These are phyloP conservation scores for Pichia sp. DNA, from an alignment of 1,139 yeast species.

Conservation along the genomic window DNA sequence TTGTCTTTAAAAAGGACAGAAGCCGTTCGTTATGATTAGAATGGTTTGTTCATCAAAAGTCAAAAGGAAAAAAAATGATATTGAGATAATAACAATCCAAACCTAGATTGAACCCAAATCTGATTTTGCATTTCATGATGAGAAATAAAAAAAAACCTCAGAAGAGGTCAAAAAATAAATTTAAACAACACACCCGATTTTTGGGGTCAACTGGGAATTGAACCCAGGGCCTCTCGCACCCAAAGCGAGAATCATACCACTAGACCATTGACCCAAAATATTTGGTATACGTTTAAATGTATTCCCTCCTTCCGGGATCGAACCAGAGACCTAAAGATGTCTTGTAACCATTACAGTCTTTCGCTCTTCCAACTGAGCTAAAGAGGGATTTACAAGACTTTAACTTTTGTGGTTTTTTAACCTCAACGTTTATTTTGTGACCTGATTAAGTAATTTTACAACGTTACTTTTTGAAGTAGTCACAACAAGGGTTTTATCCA, in stretches of 20 bases:
- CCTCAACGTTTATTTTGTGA: no score
- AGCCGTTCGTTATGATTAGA: neutral
- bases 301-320: slow-evolving; percentile 17
- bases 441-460: no score
- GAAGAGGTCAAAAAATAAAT: neutral
- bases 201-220: slow-evolving; percentile 30
- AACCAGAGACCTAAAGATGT: slow-evolving; percentile 18
- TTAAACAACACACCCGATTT: neutral
- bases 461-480: no score
- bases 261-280: slow-evolving; percentile 19
- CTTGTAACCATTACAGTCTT: slow-evolving; percentile 15
- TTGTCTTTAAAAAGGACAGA: neutral
- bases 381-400: slow-evolving; percentile 6
- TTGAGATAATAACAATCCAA: neutral
- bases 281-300: neutral
- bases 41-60: neutral
- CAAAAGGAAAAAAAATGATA: neutral
- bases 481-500: no score
- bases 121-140: neutral
- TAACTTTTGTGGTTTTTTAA: no score
- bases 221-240: slow-evolving; percentile 35
- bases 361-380: slow-evolving; percentile 20
- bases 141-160: no score
- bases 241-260: slow-evolving; percentile 51
- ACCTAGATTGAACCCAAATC: neutral